A percentile compares a stretch with the other conserved stretches of the same genome.
phyloP scores from a whole-genome alignment of 441 rosid genomes.

The Biscutella laevigata region DNA sequence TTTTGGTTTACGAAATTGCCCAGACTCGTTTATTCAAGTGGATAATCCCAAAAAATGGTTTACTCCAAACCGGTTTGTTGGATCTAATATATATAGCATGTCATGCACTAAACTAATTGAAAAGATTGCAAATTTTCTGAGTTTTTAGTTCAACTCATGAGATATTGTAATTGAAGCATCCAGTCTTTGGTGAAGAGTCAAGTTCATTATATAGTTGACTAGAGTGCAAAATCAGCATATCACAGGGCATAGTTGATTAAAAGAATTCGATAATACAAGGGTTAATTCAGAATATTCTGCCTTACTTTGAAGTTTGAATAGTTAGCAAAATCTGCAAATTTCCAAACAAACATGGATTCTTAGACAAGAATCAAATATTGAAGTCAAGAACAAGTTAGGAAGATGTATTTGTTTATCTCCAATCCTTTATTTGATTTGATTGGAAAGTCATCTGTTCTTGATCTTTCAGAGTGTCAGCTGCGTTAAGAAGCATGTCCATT shows the following conservation, averaged over 20 bases:
- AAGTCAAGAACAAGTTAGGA: constrained; percentile 6
- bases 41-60: too few relatives aligned
- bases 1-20: too few relatives aligned
- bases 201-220: neutral
- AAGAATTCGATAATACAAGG: neutral
- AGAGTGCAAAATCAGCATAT: constrained; percentile 4
- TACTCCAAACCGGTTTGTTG: too few relatives aligned
- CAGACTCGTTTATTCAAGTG: too few relatives aligned
- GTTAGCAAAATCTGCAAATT: constrained; percentile 8
- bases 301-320: neutral
- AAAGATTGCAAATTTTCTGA: too few relatives aligned
- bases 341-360: neutral
- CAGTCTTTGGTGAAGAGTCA: neutral
- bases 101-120: too few relatives aligned
- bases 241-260: neutral
- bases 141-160: too few relatives aligned
- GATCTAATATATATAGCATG: too few relatives aligned
- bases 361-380: constrained; percentile 6
- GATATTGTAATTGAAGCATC: too few relatives aligned
- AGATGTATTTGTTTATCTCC: neutral
- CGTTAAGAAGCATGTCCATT: constrained; percentile 72
- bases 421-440: constrained; percentile 21
- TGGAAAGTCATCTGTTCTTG: constrained; percentile 35
- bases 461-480: constrained; percentile 50
- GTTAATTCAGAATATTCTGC: neutral